A percentile compares a stretch with the other conserved stretches of the same genome.
Conservation (phyloP, 768 basidiomycete genomes). For the Hypholoma fasciculare region DNA sequence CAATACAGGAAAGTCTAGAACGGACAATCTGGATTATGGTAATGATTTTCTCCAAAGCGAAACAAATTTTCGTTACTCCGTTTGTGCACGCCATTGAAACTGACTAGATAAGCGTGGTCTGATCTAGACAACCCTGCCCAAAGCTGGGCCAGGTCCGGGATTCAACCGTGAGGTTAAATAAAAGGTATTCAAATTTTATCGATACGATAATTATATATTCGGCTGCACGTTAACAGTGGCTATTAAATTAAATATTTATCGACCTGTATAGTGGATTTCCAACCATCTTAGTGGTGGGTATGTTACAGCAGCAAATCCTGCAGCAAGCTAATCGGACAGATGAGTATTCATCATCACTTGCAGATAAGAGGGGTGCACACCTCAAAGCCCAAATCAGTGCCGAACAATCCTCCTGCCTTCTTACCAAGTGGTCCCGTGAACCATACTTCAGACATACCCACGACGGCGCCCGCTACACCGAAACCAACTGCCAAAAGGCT, state of each 20-base stretch:
- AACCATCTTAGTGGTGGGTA: constrained; percentile 18
- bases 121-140: no score
- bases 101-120: no score
- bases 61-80: no score
- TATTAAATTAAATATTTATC: neutral
- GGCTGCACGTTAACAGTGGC: neutral
- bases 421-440: constrained; percentile 16
- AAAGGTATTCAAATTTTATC: no score
- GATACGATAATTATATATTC: no score
- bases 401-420: constrained; percentile 13
- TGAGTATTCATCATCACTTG: neutral
- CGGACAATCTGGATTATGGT: no score
- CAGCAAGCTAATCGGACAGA: constrained; percentile 9
- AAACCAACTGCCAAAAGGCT: constrained; percentile 12
- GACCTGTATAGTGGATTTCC: constrained; percentile 13
- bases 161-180: no score
- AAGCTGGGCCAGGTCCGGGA: no score
- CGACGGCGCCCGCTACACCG: constrained; percentile 15
- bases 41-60: no score
- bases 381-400: constrained; percentile 17
- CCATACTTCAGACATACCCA: constrained; percentile 19
- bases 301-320: constrained; percentile 10
- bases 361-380: neutral
- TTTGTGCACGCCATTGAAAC: no score
- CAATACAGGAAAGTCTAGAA: no score